phyloP scores from a whole-genome alignment of 1,139 yeast species.

The Yamadazyma sp. region DNA sequence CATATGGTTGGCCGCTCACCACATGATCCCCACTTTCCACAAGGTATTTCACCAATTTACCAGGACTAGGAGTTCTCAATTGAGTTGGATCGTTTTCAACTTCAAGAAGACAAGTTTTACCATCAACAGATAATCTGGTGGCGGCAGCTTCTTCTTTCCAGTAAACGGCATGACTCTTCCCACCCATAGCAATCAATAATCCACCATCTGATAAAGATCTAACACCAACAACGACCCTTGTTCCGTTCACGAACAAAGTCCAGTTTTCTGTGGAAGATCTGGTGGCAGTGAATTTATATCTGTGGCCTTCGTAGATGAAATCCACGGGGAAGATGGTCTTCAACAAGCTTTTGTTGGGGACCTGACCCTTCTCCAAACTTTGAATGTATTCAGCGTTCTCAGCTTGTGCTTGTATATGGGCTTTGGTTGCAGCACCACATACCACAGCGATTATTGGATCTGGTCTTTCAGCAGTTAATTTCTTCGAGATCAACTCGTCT shows the following conservation, averaged over 20 bases:
- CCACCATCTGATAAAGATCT: conserved; percentile 94
- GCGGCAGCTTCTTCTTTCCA: conserved; percentile 98
- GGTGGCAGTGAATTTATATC: conserved; percentile 94
- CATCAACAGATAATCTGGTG: conserved; percentile 92
- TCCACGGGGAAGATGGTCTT: conserved; percentile 90
- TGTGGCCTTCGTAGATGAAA: conserved; percentile 89
- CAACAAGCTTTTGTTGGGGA: conserved; percentile 75
- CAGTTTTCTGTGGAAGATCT: conserved; percentile 83
- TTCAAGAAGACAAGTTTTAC: conserved; percentile 91
- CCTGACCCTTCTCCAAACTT: conserved; percentile 92
- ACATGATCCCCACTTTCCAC: conserved; percentile 96
- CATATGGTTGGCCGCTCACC: conserved; percentile 88
- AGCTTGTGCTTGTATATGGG: conserved; percentile 77
- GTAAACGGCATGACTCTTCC: conserved; percentile 91
- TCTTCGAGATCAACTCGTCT: conserved; percentile 90
- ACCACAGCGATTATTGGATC: conserved; percentile 86
- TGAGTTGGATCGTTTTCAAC: conserved; percentile 98
- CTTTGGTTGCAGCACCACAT: conserved; percentile 97
- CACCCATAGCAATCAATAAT: conserved; percentile 79
- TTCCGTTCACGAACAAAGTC: conserved; percentile 90
- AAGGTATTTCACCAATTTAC: conserved; percentile 89
- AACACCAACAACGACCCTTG: conserved; percentile 84
- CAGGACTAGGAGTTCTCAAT: conserved; percentile 97
- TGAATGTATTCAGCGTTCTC: conserved; percentile 66
- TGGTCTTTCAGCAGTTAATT: conserved; percentile 95